phyloP scores from a whole-genome alignment of 352 stramenopile species.

The Globisporangium barbulae region DNA sequence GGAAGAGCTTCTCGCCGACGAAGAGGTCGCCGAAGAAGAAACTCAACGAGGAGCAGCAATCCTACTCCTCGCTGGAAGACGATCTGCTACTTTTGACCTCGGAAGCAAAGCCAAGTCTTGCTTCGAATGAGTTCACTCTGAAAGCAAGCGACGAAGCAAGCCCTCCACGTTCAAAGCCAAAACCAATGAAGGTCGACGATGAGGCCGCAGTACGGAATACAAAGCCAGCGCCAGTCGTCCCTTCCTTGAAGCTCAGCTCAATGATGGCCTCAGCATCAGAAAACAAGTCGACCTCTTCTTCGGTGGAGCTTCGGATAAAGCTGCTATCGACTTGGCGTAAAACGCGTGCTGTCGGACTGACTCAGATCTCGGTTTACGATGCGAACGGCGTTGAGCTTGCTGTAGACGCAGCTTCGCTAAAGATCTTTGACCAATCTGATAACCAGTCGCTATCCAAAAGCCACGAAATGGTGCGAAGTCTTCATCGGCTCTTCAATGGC shows the following conservation, averaged over 20 bases:
- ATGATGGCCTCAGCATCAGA: background rate
- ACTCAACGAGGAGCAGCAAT: constrained; percentile 1
- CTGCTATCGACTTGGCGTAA: constrained; percentile 68
- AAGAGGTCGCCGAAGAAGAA: constrained; percentile 15
- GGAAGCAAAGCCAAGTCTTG: background rate
- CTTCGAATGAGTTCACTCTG: background rate
- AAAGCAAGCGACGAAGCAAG: background rate
- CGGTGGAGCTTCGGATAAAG: constrained; percentile 54
- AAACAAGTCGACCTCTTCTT: background rate
- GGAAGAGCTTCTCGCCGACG: background rate
- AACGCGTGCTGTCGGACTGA: constrained; percentile 55
- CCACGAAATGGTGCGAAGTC: constrained; percentile 66
- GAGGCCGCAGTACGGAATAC: background rate
- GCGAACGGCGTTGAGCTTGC: constrained; percentile 48
- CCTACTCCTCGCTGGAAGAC: background rate
- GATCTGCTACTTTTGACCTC: background rate
- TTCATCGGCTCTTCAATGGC: constrained; percentile 55
- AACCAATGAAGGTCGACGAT: background rate
- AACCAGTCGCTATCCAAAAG: constrained; percentile 44
- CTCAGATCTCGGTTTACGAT: constrained; percentile 69
- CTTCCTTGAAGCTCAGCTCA: constrained; percentile 25
- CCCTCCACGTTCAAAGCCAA: background rate
- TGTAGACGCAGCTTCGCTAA: constrained; percentile 38
- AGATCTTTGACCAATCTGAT: constrained; percentile 52
- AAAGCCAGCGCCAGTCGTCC: constrained; percentile 19